phyloP scores from a whole-genome alignment of 1,284 basidiomycete species.

The Ceratobasidium papillatum region DNA sequence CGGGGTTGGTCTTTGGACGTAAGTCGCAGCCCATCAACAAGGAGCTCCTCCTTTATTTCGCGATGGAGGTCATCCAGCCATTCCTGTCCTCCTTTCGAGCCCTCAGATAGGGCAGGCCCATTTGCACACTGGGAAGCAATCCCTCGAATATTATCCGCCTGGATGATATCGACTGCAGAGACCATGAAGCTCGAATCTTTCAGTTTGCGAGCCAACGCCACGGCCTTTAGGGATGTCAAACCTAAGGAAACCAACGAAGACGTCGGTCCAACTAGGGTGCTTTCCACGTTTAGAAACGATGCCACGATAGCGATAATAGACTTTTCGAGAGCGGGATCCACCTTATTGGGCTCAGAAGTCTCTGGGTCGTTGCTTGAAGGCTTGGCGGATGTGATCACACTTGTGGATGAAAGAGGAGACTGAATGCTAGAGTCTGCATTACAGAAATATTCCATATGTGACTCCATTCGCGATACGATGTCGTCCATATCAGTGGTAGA shows the following conservation, averaged over 20 bases:
- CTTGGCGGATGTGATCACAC: neutral
- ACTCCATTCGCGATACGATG: slow-evolving; percentile 5
- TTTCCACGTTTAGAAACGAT: slow-evolving; percentile 6
- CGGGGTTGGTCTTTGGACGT: slow-evolving; percentile 52
- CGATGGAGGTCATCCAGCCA: slow-evolving; percentile 52
- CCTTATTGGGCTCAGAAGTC: neutral
- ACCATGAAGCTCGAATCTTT: slow-evolving; percentile 17
- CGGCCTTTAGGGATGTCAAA: slow-evolving; percentile 61
- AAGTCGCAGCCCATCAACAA: slow-evolving; percentile 54
- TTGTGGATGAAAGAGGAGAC: neutral
- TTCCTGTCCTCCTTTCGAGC: neutral
- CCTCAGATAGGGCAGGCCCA: neutral
- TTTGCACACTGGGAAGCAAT: slow-evolving; percentile 4
- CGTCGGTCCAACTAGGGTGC: slow-evolving; percentile 37
- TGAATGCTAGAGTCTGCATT: slow-evolving; percentile 44
- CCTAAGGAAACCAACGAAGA: slow-evolving; percentile 59
- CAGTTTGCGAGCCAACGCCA: slow-evolving; percentile 46
- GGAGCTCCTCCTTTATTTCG: slow-evolving; percentile 51
- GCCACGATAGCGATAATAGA: neutral
- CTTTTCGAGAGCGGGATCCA: neutral
- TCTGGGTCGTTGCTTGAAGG: neutral
- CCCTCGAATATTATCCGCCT: slow-evolving; percentile 10
- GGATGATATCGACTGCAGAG: slow-evolving; percentile 37
- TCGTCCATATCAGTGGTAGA: neutral
- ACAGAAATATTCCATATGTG: slow-evolving; percentile 46